A percentile compares a stretch with the other conserved stretches of the same genome.
phyloP scores from a whole-genome alignment of 176 grass and related monocot species.

The Oryza longistaminata region DNA sequence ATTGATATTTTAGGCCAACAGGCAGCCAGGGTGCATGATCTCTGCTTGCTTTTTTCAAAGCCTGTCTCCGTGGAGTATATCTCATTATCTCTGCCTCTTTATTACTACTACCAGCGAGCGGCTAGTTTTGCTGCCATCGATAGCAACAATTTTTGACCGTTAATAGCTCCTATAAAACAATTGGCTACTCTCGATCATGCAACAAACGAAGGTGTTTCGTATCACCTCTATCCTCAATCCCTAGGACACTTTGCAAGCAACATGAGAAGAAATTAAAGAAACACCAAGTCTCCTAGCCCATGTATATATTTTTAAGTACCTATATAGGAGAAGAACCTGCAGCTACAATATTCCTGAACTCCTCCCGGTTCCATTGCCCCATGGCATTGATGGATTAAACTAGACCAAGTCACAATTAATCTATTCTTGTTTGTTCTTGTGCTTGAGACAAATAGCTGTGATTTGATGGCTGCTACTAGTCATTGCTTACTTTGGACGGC shows the following conservation, averaged over 20 bases:
- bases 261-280: constrained; percentile 18
- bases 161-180: constrained; percentile 42
- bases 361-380: constrained; percentile 57
- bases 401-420: constrained; percentile 17
- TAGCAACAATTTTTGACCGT: constrained; percentile 55
- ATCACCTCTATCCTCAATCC: constrained; percentile 31
- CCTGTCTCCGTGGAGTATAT: background rate
- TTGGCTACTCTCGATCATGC: constrained; percentile 17
- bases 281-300: background rate
- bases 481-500: constrained; percentile 30
- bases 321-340: constrained; percentile 11
- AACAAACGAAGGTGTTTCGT: background rate
- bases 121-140: constrained; percentile 31
- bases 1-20: background rate
- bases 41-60: background rate
- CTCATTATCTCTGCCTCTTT: background rate
- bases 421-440: constrained; percentile 44
- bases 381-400: constrained; percentile 35
- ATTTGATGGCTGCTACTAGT: constrained; percentile 24
- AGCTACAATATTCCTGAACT: constrained; percentile 36
- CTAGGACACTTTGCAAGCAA: constrained; percentile 25
- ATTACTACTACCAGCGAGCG: background rate
- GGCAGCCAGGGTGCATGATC: background rate
- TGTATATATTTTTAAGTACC: constrained; percentile 1
- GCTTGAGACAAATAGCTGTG: constrained; percentile 19